phyloP scores from a whole-genome alignment of 2,329 filamentous ascomycete species.

The Clarireedia monteithiana region DNA sequence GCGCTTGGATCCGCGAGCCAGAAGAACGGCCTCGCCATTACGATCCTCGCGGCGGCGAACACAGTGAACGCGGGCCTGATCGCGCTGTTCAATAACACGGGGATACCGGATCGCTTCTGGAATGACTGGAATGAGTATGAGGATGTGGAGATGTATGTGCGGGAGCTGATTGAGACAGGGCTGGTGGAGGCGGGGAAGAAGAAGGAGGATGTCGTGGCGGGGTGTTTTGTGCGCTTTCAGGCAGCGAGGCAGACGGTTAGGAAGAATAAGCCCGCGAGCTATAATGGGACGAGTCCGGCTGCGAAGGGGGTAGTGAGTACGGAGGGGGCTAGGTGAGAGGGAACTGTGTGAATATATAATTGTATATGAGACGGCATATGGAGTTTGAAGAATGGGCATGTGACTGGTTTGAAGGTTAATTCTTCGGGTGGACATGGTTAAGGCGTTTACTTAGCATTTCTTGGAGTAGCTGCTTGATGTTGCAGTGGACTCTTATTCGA shows the following conservation, averaged over 20 bases:
- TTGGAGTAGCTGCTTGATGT: background rate
- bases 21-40: constrained; percentile 14
- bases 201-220: constrained; percentile 11
- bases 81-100: constrained; percentile 18
- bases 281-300: background rate
- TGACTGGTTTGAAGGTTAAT: background rate
- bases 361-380: background rate
- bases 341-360: background rate
- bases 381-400: background rate
- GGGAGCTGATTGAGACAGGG: constrained; percentile 12
- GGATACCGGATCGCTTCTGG: constrained; percentile 15
- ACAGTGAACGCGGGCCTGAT: constrained; percentile 17
- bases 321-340: background rate
- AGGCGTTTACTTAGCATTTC: background rate
- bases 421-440: background rate
- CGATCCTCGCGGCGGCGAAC: constrained; percentile 19
- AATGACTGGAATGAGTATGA: constrained; percentile 20
- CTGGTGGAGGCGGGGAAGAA: constrained; percentile 6
- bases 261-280: constrained; percentile 9
- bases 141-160: constrained; percentile 14
- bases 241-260: constrained; percentile 9
- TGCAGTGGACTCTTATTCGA: background rate
- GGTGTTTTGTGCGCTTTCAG: constrained; percentile 11
- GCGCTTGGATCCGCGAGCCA: constrained; percentile 16
- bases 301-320: background rate